Percentiles rank a stretch among this genome's conserved stretches.
Conservation (phyloP, 1,284 basidiomycete species). For the Rhizoctonia solani region DNA sequence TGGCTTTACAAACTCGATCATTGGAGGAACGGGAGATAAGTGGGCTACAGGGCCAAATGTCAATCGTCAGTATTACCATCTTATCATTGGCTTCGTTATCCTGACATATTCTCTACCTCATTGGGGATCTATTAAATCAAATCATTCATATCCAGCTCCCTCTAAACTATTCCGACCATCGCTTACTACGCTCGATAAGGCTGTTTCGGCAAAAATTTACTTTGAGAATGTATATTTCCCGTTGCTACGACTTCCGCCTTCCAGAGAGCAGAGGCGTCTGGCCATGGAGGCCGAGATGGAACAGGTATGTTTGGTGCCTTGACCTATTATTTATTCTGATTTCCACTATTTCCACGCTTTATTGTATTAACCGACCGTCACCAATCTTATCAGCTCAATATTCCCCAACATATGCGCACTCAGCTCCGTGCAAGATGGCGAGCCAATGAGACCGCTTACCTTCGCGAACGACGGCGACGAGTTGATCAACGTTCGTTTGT, state of each 20-base stretch:
- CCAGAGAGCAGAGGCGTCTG: slow-evolving; percentile 79
- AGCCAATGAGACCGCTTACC: slow-evolving; percentile 85
- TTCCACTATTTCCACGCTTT: background rate
- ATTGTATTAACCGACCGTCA: slow-evolving; percentile 36
- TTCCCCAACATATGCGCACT: slow-evolving; percentile 57
- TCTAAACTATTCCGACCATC: slow-evolving; percentile 74
- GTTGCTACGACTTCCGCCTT: slow-evolving; percentile 80
- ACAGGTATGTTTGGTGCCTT: slow-evolving; percentile 63
- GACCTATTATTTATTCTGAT: background rate
- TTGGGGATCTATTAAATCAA: background rate
- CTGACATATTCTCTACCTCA: too few relatives aligned
- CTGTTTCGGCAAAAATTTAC: slow-evolving; percentile 89
- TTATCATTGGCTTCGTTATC: background rate
- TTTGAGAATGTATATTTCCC: slow-evolving; percentile 97
- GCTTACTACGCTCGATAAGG: slow-evolving; percentile 88
- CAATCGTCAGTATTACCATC: background rate
- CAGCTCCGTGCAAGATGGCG: slow-evolving; percentile 75
- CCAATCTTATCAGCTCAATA: slow-evolving; percentile 36
- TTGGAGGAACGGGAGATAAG: slow-evolving; percentile 9
- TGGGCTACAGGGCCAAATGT: slow-evolving; percentile 2
- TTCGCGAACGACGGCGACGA: slow-evolving; percentile 80
- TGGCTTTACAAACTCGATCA: slow-evolving; percentile 19
- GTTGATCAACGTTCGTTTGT: slow-evolving; percentile 86
- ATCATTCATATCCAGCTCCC: slow-evolving; percentile 47
- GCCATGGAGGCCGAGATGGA: slow-evolving; percentile 89